These are phyloP conservation scores for Fusarium sp. DNA, from an alignment of 2,329 filamentous ascomycete genomes.

Conservation along the genomic window DNA sequence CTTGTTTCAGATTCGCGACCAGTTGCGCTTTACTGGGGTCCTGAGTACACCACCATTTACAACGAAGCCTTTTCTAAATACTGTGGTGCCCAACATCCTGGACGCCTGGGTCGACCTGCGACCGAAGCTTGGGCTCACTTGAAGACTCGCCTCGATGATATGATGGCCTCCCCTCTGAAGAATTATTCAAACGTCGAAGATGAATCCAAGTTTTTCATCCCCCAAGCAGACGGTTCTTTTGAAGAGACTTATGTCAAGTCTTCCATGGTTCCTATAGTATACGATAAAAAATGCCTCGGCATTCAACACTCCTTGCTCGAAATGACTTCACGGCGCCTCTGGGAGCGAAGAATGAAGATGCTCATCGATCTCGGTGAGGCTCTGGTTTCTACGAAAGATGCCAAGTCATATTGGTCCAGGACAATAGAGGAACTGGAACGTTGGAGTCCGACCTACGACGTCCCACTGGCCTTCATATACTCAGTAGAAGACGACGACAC, in stretches of 20 bases:
- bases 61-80: conserved; percentile 76
- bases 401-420: conserved; percentile 64
- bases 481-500: conserved; percentile 60
- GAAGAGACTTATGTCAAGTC: conserved; percentile 66
- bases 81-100: conserved; percentile 75
- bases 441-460: conserved; percentile 63
- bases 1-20: conserved; percentile 63
- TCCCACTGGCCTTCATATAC: conserved; percentile 67
- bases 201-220: conserved; percentile 63
- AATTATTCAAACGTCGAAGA: conserved; percentile 57
- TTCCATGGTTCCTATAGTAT: conserved; percentile 63
- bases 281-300: conserved; percentile 60
- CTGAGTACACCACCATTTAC: conserved; percentile 74
- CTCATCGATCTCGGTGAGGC: conserved; percentile 63
- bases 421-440: conserved; percentile 61
- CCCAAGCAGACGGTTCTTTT: conserved; percentile 57
- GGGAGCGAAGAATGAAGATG: conserved; percentile 66
- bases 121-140: conserved; percentile 73
- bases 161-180: conserved; percentile 49
- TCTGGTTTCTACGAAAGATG: conserved; percentile 59
- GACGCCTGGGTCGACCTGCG: conserved; percentile 72
- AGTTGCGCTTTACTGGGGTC: conserved; percentile 75
- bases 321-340: conserved; percentile 62
- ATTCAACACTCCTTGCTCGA: conserved; percentile 65
- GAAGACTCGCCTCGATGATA: conserved; percentile 56